Evolutionary conservation across 495 filamentous ascomycete species (phyloP).

Genomic region (Aspergillus incahuasiensis): DNA sequence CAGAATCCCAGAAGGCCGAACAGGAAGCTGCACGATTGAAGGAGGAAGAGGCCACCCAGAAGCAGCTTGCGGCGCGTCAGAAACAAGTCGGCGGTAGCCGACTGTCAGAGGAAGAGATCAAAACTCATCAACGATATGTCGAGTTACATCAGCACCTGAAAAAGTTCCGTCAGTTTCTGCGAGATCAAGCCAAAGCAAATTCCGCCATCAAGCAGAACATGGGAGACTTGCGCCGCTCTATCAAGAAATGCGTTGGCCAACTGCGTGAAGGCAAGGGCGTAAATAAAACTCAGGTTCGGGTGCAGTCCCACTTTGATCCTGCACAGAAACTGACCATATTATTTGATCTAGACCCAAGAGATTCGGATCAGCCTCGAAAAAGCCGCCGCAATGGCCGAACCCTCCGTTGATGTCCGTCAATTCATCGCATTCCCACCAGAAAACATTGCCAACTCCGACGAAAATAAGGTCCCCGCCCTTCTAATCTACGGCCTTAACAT

Average conservation of each 20-base stretch:
- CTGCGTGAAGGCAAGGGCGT: constrained; percentile 58
- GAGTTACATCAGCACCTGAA: constrained; percentile 72
- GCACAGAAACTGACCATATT: constrained; percentile 13
- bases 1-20: constrained; percentile 33
- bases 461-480: constrained; percentile 60
- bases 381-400: constrained; percentile 43
- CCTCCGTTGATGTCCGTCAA: constrained; percentile 59
- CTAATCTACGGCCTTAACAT: constrained; percentile 82
- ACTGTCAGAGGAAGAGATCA: constrained; percentile 32
- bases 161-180: constrained; percentile 55
- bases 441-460: constrained; percentile 44
- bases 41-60: constrained; percentile 21
- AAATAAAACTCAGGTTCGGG: constrained; percentile 51
- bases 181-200: constrained; percentile 44
- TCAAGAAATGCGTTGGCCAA: constrained; percentile 70
- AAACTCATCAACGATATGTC: constrained; percentile 56
- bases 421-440: constrained; percentile 59
- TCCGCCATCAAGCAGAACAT: constrained; percentile 57
- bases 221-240: constrained; percentile 69
- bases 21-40: constrained; percentile 24
- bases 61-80: constrained; percentile 26
- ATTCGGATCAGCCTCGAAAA: constrained; percentile 46
- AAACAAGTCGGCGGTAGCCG: constrained; percentile 25
- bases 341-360: constrained; percentile 33
- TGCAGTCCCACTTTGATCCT: background rate